Evolutionary conservation across 192 early-diverging fungal species (phyloP).

Genomic region (Jimgerdemannia flammicorona): DNA sequence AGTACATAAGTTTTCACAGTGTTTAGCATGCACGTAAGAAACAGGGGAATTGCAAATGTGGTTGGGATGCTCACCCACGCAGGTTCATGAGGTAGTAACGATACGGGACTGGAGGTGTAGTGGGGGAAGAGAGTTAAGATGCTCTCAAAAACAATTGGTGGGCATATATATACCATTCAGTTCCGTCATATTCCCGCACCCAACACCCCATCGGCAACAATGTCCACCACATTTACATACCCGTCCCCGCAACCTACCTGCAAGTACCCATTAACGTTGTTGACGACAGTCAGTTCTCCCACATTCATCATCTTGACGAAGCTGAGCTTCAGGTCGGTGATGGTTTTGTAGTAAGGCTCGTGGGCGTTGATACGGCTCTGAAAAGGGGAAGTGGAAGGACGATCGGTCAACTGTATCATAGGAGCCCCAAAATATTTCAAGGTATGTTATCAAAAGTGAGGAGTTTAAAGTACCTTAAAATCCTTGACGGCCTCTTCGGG

Average conservation of each 20-base stretch:
- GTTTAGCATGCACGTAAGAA: constrained; percentile 47
- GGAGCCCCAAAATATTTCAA: neutral
- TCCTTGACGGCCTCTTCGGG: constrained; percentile 54
- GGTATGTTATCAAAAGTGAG: neutral
- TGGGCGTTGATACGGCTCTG: constrained; percentile 64
- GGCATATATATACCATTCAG: neutral
- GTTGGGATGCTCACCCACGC: constrained; percentile 40
- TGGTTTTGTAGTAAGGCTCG: constrained; percentile 63
- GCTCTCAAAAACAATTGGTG: neutral
- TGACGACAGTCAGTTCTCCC: constrained; percentile 76
- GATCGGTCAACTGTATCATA: neutral
- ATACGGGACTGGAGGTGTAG: constrained; percentile 71
- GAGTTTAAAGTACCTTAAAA: constrained; percentile 20
- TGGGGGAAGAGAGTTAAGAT: neutral
- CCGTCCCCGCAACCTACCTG: constrained; percentile 38
- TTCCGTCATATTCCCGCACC: neutral
- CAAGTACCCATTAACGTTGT: constrained; percentile 78
- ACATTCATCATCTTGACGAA: constrained; percentile 82
- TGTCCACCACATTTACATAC: neutral
- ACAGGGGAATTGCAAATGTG: constrained; percentile 22
- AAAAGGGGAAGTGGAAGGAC: neutral
- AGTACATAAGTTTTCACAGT: neutral
- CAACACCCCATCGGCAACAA: neutral
- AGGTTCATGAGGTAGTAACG: constrained; percentile 99
- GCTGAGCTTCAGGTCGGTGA: constrained; percentile 53